These are phyloP conservation scores for Nectriaceae sp. DNA, from an alignment of 2,329 filamentous ascomycete genomes.

Conservation along the genomic window DNA sequence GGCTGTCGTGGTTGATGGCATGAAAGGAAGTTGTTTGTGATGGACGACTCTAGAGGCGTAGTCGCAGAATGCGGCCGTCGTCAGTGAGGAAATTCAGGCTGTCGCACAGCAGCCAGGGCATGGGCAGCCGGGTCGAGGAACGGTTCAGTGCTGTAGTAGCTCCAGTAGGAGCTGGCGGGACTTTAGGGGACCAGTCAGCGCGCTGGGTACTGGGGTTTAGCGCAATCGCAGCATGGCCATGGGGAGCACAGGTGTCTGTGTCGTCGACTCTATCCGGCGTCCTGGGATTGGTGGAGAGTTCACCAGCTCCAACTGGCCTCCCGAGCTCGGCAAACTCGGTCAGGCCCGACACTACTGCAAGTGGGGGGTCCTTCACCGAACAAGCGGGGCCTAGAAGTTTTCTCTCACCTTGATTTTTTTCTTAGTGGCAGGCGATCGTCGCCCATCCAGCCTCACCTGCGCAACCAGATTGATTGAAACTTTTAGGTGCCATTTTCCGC, in stretches of 20 bases:
- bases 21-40: conserved; percentile 7
- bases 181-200: conserved; percentile 7
- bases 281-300: conserved; percentile 1
- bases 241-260: neutral
- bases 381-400: conserved; percentile 24
- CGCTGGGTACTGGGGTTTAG: conserved; percentile 4
- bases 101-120: conserved; percentile 25
- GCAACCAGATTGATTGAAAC: conserved; percentile 18
- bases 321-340: conserved; percentile 12
- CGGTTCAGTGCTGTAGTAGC: conserved; percentile 10
- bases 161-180: conserved; percentile 11
- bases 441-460: neutral
- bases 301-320: too few relatives aligned
- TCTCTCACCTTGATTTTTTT: conserved; percentile 35
- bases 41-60: conserved; percentile 12
- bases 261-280: neutral
- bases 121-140: conserved; percentile 19
- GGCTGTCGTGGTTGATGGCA: conserved; percentile 4
- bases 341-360: conserved; percentile 12
- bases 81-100: conserved; percentile 28
- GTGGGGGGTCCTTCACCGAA: conserved; percentile 18
- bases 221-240: neutral
- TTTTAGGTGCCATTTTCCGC: conserved; percentile 3
- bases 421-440: conserved; percentile 5
- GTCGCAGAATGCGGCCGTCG: conserved; percentile 22